Evolutionary conservation across 2,329 filamentous ascomycete genomes (phyloP).

Genomic region (Fusarium euwallaceae): DNA sequence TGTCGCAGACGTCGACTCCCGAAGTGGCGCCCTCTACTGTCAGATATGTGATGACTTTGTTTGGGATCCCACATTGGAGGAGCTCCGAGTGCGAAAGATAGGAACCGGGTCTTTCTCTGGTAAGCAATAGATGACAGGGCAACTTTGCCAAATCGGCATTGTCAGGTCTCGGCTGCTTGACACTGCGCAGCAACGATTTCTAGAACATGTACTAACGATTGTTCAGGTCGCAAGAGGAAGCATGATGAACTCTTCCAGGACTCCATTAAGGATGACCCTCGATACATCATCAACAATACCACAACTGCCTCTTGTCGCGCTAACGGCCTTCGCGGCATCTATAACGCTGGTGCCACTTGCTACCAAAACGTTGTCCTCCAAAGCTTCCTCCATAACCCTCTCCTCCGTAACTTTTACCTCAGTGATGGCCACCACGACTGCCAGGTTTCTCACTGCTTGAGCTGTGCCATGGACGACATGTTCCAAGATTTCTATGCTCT

Average conservation of each 20-base stretch:
- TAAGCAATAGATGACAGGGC: slow-evolving; percentile 52
- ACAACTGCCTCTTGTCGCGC: slow-evolving; percentile 85
- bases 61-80: slow-evolving; percentile 85
- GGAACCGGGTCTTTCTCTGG: slow-evolving; percentile 75
- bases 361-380: slow-evolving; percentile 98
- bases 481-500: slow-evolving; percentile 78
- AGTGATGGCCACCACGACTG: slow-evolving; percentile 92
- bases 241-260: slow-evolving; percentile 78
- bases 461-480: slow-evolving; percentile 80
- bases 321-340: slow-evolving; percentile 89
- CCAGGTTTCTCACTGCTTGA: slow-evolving; percentile 71
- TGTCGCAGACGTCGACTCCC: slow-evolving; percentile 78
- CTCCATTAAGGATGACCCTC: slow-evolving; percentile 76
- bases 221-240: slow-evolving; percentile 77
- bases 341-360: slow-evolving; percentile 98
- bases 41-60: slow-evolving; percentile 86
- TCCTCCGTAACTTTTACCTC: slow-evolving; percentile 92
- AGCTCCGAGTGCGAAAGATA: slow-evolving; percentile 78
- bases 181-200: background rate
- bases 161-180: background rate
- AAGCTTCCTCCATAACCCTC: slow-evolving; percentile 91
- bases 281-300: slow-evolving; percentile 83
- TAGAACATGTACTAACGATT: slow-evolving; percentile 6
- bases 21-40: slow-evolving; percentile 81
- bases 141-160: background rate